Percentiles rank a stretch among this genome's conserved stretches.
phyloP scores from a whole-genome alignment of 371 early-diverging fungal species.

The Syncephalastrum contaminatum region DNA sequence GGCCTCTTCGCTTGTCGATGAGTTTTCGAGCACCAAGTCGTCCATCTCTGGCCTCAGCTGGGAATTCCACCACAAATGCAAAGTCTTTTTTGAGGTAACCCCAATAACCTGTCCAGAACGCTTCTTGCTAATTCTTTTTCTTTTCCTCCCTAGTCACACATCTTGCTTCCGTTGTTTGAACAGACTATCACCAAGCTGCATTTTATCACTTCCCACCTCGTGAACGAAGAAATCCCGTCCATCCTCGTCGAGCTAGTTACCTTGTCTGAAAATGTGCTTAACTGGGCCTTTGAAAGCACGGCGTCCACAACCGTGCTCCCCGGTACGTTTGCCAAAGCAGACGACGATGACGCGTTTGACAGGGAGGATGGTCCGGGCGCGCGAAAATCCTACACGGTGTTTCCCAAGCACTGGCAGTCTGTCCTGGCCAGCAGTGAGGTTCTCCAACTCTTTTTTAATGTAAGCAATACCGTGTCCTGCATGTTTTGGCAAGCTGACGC shows the following conservation, averaged over 20 bases:
- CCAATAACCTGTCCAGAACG: background rate
- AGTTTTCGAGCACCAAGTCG: conserved; percentile 65
- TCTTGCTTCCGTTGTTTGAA: conserved; percentile 35
- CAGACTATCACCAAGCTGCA: conserved; percentile 34
- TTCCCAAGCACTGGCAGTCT: conserved; percentile 49
- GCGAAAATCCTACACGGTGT: conserved; percentile 38
- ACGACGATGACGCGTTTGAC: conserved; percentile 51
- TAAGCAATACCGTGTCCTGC: conserved; percentile 12
- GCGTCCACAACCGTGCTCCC: conserved; percentile 40
- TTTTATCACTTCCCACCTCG: background rate
- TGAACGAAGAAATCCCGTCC: conserved; percentile 6
- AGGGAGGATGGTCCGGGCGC: conserved; percentile 38
- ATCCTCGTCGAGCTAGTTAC: conserved; percentile 43
- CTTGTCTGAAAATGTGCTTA: conserved; percentile 59
- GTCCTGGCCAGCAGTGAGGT: conserved; percentile 54
- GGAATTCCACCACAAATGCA: conserved; percentile 69
- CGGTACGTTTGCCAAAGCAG: conserved; percentile 47
- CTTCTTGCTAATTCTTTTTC: background rate
- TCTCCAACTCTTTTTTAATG: conserved; percentile 57
- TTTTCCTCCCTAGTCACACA: conserved; percentile 11
- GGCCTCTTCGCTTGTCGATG: conserved; percentile 60
- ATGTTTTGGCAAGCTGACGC: too few species aligned
- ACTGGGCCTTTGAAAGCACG: conserved; percentile 68
- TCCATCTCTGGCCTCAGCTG: conserved; percentile 64
- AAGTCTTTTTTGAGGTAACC: conserved; percentile 61